phyloP scores from a whole-genome alignment of 106 monocot species.

The Vanilla planifolia region DNA sequence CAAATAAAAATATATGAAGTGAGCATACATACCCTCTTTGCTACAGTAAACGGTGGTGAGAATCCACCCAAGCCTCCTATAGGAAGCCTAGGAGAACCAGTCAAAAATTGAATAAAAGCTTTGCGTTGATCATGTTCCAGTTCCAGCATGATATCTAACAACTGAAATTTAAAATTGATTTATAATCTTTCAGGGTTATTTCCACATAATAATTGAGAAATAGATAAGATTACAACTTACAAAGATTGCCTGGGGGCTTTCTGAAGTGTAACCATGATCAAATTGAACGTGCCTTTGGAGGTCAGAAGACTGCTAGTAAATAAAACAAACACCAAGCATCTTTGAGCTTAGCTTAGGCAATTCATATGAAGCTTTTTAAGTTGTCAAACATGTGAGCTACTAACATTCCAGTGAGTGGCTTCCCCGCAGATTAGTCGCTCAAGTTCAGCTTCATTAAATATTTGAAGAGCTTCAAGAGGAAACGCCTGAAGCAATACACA shows the following conservation, averaged over 20 bases:
- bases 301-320: constrained; percentile 34
- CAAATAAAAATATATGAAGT: neutral
- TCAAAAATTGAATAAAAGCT: constrained; percentile 82
- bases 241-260: constrained; percentile 12
- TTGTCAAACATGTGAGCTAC: constrained; percentile 11
- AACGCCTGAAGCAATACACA: constrained; percentile 34
- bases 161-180: constrained; percentile 33
- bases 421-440: constrained; percentile 66
- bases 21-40: constrained; percentile 49
- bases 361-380: too few species aligned
- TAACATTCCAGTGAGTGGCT: constrained; percentile 52
- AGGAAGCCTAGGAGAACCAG: constrained; percentile 79
- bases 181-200: too few species aligned
- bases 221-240: too few species aligned
- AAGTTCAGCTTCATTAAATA: constrained; percentile 67
- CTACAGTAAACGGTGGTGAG: constrained; percentile 63
- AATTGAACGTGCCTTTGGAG: constrained; percentile 69
- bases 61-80: constrained; percentile 69
- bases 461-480: constrained; percentile 45
- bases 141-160: constrained; percentile 64
- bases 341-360: neutral
- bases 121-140: constrained; percentile 33
- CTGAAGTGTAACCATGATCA: constrained; percentile 80
- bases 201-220: too few species aligned
- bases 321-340: neutral